These are phyloP conservation scores for Coffea humblotiana DNA, from an alignment of 305 asterid species.

Conservation along the genomic window DNA sequence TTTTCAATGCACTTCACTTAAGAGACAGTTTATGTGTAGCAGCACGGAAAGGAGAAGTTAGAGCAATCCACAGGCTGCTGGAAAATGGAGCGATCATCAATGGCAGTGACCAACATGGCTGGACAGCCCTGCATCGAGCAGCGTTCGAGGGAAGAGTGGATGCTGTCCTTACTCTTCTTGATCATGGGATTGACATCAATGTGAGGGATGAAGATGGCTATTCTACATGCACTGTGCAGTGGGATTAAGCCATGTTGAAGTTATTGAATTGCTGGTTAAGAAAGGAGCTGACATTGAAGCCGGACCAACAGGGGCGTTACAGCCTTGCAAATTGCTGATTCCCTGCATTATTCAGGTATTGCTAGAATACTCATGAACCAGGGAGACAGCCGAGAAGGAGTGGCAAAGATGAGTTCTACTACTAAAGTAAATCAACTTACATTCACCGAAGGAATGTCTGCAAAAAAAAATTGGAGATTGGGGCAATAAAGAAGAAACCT, in stretches of 20 bases:
- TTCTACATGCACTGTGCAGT: slow-evolving; percentile 75
- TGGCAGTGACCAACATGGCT: slow-evolving; percentile 72
- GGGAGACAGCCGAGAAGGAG: slow-evolving; percentile 38
- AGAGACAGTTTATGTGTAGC: slow-evolving; percentile 56
- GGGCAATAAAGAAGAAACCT: slow-evolving; percentile 37
- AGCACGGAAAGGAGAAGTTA: slow-evolving; percentile 64
- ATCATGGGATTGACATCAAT: slow-evolving; percentile 53
- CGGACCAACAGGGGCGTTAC: slow-evolving; percentile 31
- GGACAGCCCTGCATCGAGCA: slow-evolving; percentile 77
- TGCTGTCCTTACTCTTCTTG: slow-evolving; percentile 48
- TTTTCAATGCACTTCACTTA: slow-evolving; percentile 61
- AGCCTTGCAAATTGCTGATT: slow-evolving; percentile 59
- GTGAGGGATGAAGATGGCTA: slow-evolving; percentile 71
- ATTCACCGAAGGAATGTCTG: slow-evolving; percentile 22
- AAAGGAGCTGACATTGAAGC: slow-evolving; percentile 70
- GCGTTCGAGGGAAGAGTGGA: slow-evolving; percentile 65
- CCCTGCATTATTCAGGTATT: slow-evolving; percentile 59
- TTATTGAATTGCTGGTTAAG: slow-evolving; percentile 61
- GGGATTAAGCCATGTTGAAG: slow-evolving; percentile 69
- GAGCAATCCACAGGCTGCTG: slow-evolving; percentile 56
- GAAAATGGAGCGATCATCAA: slow-evolving; percentile 67
- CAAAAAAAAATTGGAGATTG: slow-evolving; percentile 35
- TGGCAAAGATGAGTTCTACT: slow-evolving; percentile 7
- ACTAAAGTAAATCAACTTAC: slow-evolving; percentile 16
- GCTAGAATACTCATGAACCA: slow-evolving; percentile 57